Evolutionary conservation across 2,329 filamentous ascomycete genomes (phyloP).

Genomic region (Eutypa lata): DNA sequence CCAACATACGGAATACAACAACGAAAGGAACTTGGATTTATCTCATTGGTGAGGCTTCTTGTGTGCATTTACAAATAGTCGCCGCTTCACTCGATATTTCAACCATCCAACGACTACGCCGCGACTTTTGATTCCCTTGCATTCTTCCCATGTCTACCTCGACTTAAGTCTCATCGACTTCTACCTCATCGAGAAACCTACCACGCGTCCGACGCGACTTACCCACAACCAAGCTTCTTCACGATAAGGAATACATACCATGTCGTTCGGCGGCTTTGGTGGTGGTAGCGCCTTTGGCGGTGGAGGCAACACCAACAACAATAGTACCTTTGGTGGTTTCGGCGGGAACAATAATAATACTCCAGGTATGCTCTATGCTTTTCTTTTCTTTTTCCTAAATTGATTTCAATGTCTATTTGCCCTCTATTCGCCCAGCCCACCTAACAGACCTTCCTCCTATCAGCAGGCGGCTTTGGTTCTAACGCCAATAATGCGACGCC

Average conservation of each 20-base stretch:
- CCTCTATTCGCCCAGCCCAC: conserved; percentile 23
- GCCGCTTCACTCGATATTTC: neutral
- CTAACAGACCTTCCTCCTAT: conserved; percentile 17
- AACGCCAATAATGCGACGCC: conserved; percentile 28
- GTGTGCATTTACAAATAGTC: neutral
- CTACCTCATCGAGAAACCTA: neutral
- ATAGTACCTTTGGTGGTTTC: conserved; percentile 57
- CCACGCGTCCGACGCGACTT: conserved; percentile 30
- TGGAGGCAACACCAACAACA: conserved; percentile 45
- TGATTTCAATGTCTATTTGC: conserved; percentile 17
- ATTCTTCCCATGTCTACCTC: conserved; percentile 28
- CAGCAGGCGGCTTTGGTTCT: conserved; percentile 29
- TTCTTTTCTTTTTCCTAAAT: conserved; percentile 6
- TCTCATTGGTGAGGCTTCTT: neutral
- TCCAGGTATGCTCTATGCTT: conserved; percentile 46
- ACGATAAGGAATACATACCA: conserved; percentile 30
- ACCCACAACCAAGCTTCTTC: conserved; percentile 12
- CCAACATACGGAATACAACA: neutral
- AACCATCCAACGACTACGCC: neutral
- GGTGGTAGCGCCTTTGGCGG: conserved; percentile 52
- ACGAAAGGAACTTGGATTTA: neutral
- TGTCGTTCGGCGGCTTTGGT: conserved; percentile 56
- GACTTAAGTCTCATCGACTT: neutral
- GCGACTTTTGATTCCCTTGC: neutral
- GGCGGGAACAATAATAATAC: conserved; percentile 40